Conservation (phyloP, 176 grass and related monocot species). For the Eragrostis curvula region DNA sequence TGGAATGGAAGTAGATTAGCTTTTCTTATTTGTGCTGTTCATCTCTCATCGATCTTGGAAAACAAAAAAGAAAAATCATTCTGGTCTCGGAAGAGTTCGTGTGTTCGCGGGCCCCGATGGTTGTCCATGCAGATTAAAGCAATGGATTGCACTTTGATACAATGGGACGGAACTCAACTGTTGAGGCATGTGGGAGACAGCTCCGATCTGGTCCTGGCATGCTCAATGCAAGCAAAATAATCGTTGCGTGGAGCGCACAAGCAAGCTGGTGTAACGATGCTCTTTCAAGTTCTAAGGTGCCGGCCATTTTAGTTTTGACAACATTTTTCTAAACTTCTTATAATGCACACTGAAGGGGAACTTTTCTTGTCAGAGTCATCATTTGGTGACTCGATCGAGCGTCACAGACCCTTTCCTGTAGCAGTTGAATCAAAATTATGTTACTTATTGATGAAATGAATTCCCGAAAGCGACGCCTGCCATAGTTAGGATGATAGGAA, state of each 20-base stretch:
- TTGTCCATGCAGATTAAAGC: slow-evolving; percentile 12
- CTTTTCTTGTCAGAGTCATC: neutral
- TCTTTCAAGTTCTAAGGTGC: neutral
- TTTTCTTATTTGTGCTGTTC: neutral
- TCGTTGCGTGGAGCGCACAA: neutral
- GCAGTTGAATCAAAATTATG: neutral
- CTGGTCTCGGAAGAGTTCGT: neutral
- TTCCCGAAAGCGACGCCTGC: neutral
- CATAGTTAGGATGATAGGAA: neutral
- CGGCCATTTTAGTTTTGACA: too few relatives aligned
- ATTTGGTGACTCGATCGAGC: neutral
- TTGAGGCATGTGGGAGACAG: slow-evolving; percentile 46
- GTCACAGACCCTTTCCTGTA: too few relatives aligned
- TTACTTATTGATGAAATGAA: neutral
- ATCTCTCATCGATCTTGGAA: slow-evolving; percentile 7
- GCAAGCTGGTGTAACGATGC: neutral
- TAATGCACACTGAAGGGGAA: neutral
- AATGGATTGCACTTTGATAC: neutral
- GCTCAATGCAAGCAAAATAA: neutral
- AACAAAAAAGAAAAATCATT: neutral
- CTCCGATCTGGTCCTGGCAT: slow-evolving; percentile 1
- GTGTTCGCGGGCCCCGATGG: neutral
- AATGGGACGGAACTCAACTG: slow-evolving; percentile 13
- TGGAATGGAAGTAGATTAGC: neutral
- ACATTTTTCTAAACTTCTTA: neutral